A percentile compares a stretch with the other conserved stretches of the same genome.
Evolutionary conservation across 805 yeast genomes (phyloP).

Genomic region (Millerozyma miso): DNA sequence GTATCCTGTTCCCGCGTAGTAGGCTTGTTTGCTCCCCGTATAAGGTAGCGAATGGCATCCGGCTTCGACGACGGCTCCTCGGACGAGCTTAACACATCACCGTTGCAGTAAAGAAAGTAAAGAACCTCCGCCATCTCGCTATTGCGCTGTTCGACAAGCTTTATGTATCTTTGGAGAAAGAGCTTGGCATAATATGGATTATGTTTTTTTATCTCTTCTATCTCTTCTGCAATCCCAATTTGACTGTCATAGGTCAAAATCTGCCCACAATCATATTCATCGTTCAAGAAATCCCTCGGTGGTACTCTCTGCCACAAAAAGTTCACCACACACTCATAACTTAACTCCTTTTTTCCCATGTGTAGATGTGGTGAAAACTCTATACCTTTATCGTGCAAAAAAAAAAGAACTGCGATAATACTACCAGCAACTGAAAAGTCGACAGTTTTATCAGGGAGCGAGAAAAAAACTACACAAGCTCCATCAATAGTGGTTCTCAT

Average conservation of each 20-base stretch:
- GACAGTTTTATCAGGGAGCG: background rate
- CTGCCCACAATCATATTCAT: conserved; percentile 1
- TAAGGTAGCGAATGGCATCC: conserved; percentile 35
- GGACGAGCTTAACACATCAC: conserved; percentile 24
- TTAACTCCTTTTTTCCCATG: background rate
- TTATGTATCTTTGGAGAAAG: conserved; percentile 42
- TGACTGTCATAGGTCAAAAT: conserved; percentile 15
- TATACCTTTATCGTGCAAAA: background rate
- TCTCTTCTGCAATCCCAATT: conserved; percentile 11
- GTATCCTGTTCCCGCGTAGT: conserved; percentile 13
- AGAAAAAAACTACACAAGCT: background rate
- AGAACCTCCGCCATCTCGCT: conserved; percentile 36
- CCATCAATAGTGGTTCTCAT: no score
- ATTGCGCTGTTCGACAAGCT: conserved; percentile 21
- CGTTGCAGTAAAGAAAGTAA: conserved; percentile 38
- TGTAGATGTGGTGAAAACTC: background rate
- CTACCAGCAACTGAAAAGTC: background rate
- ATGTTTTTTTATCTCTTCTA: conserved; percentile 18
- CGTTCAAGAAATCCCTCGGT: conserved; percentile 12
- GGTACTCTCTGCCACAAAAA: conserved; percentile 8
- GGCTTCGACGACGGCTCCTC: conserved; percentile 33
- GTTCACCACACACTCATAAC: background rate
- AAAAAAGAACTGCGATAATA: background rate
- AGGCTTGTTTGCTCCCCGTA: conserved; percentile 17
- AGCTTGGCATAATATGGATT: conserved; percentile 52